Evolutionary conservation across 257 asterid species (phyloP).

Genomic region (Scutellaria minor): DNA sequence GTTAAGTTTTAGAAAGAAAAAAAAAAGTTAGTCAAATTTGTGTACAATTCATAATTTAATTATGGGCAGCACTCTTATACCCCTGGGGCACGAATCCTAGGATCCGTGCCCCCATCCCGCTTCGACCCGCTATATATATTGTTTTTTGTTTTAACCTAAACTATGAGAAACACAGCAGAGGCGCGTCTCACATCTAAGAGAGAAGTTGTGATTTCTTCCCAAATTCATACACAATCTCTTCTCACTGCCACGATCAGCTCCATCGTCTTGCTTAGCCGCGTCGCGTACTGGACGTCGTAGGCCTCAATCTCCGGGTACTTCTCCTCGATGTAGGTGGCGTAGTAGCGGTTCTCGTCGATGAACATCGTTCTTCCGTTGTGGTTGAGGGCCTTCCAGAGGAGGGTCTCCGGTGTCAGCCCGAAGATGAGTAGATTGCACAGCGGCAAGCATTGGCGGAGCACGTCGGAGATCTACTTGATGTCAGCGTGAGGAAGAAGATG

Average conservation of each 20-base stretch:
- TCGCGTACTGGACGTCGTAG: constrained; percentile 54
- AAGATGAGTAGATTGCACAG: constrained; percentile 59
- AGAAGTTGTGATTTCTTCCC: no score
- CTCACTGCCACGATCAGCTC: constrained; percentile 57
- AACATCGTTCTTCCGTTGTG: constrained; percentile 53
- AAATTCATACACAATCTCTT: no score
- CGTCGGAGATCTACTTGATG: constrained; percentile 46
- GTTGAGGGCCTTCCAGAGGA: constrained; percentile 57
- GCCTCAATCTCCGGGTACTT: constrained; percentile 54
- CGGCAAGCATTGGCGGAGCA: constrained; percentile 44
- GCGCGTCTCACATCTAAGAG: no score
- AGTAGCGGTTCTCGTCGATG: constrained; percentile 60
- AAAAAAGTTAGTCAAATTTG: no score
- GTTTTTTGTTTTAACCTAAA: no score
- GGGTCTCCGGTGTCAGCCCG: constrained; percentile 58
- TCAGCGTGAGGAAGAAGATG: constrained; percentile 65
- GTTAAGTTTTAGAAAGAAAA: no score
- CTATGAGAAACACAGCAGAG: no score
- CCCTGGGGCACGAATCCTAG: no score
- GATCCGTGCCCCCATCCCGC: no score
- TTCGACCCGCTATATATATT: no score
- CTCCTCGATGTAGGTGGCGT: constrained; percentile 57
- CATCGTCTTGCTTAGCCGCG: constrained; percentile 44
- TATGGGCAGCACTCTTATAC: no score
- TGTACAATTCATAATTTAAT: no score